Evolutionary conservation across 1,284 basidiomycete species (phyloP).

Genomic region (Chondrostereum purpureum): DNA sequence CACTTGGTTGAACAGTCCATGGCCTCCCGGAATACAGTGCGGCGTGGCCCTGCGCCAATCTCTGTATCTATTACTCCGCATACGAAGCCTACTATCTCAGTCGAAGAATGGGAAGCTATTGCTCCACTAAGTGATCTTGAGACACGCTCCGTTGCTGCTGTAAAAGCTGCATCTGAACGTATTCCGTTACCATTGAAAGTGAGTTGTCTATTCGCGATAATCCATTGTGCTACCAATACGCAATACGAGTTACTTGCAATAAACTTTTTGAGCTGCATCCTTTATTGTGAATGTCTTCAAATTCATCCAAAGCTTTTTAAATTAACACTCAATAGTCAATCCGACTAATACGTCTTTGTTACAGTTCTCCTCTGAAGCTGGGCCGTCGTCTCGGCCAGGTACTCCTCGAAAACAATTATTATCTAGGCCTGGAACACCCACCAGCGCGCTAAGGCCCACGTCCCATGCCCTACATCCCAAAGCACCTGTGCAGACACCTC

Average conservation of each 20-base stretch:
- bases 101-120: slow-evolving; percentile 87
- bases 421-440: slow-evolving; percentile 37
- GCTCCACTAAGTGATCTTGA: slow-evolving; percentile 71
- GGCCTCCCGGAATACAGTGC: neutral
- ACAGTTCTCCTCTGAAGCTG: slow-evolving; percentile 13
- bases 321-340: neutral
- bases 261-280: too few species aligned
- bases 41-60: neutral
- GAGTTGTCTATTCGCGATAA: too few species aligned
- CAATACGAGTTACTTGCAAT: too few species aligned
- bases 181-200: slow-evolving; percentile 70
- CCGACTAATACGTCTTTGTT: too few species aligned
- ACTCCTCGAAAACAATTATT: slow-evolving; percentile 27
- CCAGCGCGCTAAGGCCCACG: slow-evolving; percentile 21
- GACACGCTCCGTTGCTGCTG: slow-evolving; percentile 53
- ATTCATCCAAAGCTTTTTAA: neutral
- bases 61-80: slow-evolving; percentile 12
- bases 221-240: too few species aligned
- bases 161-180: slow-evolving; percentile 61
- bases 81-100: slow-evolving; percentile 30
- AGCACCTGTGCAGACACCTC: slow-evolving; percentile 75
- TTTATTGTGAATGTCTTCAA: too few species aligned
- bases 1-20: neutral
- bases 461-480: slow-evolving; percentile 57
- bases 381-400: slow-evolving; percentile 19